Percentiles rank a stretch among this genome's conserved stretches.
Evolutionary conservation across 2,329 filamentous ascomycete species (phyloP).

Genomic region (Hypoxylon sp.): DNA sequence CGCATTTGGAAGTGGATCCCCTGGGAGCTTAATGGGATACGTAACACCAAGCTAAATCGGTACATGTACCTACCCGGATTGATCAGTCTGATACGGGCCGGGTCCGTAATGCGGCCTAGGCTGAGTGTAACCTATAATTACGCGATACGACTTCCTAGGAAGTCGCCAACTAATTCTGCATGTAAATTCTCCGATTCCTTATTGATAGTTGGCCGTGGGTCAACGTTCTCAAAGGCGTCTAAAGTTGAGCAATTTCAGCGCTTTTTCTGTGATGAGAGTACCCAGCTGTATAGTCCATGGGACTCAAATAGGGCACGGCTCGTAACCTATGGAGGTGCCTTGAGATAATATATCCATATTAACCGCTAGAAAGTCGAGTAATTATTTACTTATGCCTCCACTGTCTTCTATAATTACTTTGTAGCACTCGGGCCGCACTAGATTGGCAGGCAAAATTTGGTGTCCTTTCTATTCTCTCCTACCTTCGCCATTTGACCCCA

Average conservation of each 20-base stretch:
- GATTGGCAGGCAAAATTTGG: background rate
- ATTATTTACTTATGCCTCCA: too few relatives aligned
- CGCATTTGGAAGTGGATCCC: conserved; percentile 42
- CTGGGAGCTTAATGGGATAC: background rate
- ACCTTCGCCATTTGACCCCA: background rate
- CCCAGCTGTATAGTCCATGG: too few relatives aligned
- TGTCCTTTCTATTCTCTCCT: background rate
- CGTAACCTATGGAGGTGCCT: background rate
- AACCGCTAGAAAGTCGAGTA: too few relatives aligned
- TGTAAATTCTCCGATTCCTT: too few relatives aligned
- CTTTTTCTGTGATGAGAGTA: too few relatives aligned
- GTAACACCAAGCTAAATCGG: background rate
- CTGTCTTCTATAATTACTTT: background rate
- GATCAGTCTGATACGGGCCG: background rate
- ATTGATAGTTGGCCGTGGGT: too few relatives aligned
- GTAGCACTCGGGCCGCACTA: background rate
- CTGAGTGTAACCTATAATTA: background rate
- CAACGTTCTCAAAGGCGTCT: background rate
- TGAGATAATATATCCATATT: too few relatives aligned
- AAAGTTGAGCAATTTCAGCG: too few relatives aligned
- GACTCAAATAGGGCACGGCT: too few relatives aligned
- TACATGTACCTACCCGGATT: background rate
- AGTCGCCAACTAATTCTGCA: background rate
- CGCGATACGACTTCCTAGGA: background rate
- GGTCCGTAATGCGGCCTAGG: background rate